Evolutionary conservation across 225 moss, liverwort and hornwort genomes (phyloP).

Genomic region (Pseudoscleropodium purum): DNA sequence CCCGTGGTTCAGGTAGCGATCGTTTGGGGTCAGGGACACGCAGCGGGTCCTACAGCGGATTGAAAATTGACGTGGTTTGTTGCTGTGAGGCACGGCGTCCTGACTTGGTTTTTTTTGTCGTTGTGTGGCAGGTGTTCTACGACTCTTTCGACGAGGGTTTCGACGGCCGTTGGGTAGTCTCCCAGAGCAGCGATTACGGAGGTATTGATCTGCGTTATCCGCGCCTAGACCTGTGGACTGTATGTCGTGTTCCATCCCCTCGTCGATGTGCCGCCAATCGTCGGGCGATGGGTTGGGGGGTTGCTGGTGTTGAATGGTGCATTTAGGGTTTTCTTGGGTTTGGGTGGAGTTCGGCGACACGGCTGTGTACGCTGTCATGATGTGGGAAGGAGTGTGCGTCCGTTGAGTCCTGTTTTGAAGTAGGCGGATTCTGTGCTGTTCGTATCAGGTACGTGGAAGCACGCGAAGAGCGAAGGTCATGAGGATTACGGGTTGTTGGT

Average conservation of each 20-base stretch:
- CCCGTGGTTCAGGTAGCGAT: not conserved
- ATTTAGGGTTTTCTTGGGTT: not conserved
- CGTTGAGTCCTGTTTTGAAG: not conserved
- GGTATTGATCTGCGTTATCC: constrained; percentile 10
- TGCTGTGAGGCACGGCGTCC: not conserved
- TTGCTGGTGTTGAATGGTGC: not conserved
- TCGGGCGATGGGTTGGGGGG: not conserved
- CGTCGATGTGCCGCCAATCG: not conserved
- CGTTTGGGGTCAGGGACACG: not conserved
- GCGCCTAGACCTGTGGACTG: not conserved
- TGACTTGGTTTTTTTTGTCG: not conserved
- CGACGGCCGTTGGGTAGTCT: constrained; percentile 82
- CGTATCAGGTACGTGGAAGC: constrained; percentile 71
- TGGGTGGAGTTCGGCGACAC: not conserved
- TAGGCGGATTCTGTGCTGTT: not conserved
- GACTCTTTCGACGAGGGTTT: constrained; percentile 80
- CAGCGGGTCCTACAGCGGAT: not conserved
- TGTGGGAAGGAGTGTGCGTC: not conserved
- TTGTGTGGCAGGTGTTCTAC: constrained; percentile 60
- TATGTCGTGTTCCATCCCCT: not conserved
- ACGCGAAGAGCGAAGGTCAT: constrained; percentile 78
- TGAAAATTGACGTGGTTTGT: too few relatives aligned
- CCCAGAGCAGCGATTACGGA: constrained; percentile 80
- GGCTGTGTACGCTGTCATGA: not conserved
- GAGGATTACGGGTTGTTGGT: constrained; percentile 84